Evolutionary conservation across 2,329 filamentous ascomycete species (phyloP).

Genomic region (Saccharata proteae): DNA sequence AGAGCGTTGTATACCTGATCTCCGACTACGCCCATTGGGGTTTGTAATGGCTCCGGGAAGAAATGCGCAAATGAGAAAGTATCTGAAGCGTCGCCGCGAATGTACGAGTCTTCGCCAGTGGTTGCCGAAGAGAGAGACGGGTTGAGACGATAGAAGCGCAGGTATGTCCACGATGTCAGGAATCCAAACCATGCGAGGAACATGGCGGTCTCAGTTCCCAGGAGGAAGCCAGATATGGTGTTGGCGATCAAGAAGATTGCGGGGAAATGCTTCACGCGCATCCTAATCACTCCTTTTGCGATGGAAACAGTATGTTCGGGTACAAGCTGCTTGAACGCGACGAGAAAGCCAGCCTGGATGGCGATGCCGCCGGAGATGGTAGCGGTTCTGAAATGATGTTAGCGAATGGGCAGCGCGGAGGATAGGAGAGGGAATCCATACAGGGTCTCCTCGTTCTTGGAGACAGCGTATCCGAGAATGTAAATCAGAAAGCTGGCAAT

Average conservation of each 20-base stretch:
- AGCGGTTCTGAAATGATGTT: slow-evolving; percentile 44
- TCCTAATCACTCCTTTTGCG: slow-evolving; percentile 75
- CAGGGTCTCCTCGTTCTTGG: slow-evolving; percentile 55
- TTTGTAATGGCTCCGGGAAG: slow-evolving; percentile 77
- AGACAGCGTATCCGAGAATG: slow-evolving; percentile 60
- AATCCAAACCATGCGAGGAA: slow-evolving; percentile 74
- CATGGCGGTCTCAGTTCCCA: slow-evolving; percentile 64
- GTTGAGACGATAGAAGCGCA: slow-evolving; percentile 82
- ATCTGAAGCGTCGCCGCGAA: slow-evolving; percentile 87
- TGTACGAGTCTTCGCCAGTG: slow-evolving; percentile 39
- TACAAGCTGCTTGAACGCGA: slow-evolving; percentile 94
- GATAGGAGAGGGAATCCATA: slow-evolving; percentile 31
- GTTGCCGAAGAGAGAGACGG: slow-evolving; percentile 43
- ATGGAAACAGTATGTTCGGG: slow-evolving; percentile 94
- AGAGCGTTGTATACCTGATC: slow-evolving; percentile 63
- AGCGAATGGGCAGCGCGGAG: slow-evolving; percentile 7
- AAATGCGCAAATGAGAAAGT: slow-evolving; percentile 94
- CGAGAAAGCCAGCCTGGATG: slow-evolving; percentile 84
- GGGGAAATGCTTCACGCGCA: slow-evolving; percentile 73
- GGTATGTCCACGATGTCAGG: slow-evolving; percentile 83
- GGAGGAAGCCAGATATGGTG: slow-evolving; percentile 49
- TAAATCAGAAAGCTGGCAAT: slow-evolving; percentile 60
- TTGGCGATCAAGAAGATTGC: slow-evolving; percentile 65
- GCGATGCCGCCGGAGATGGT: slow-evolving; percentile 82
- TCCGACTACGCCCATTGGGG: slow-evolving; percentile 60